These are phyloP conservation scores for Candida labiduridarum DNA, from an alignment of 1,139 yeast genomes.

Conservation along the genomic window DNA sequence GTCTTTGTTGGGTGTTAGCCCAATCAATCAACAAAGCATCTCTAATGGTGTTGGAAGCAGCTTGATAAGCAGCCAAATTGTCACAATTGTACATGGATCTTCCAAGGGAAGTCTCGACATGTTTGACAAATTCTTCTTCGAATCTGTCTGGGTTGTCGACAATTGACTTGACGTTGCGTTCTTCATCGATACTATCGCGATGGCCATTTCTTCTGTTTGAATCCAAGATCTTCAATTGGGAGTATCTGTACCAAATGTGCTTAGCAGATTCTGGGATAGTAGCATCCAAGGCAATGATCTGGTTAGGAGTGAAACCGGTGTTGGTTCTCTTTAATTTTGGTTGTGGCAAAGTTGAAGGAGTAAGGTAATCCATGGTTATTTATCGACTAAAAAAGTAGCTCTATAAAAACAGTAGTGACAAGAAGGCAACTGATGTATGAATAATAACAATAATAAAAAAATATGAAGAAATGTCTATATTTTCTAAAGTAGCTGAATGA, in stretches of 20 bases:
- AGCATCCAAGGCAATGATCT: conserved; percentile 80
- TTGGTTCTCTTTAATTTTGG: conserved; percentile 66
- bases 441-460: not conserved
- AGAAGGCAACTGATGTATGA: not conserved
- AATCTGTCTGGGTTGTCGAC: conserved; percentile 51
- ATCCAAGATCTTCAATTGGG: conserved; percentile 38
- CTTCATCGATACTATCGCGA: not conserved
- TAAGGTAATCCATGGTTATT: conserved; percentile 37
- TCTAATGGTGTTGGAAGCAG: conserved; percentile 76
- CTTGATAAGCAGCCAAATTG: conserved; percentile 89
- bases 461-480: too few relatives aligned
- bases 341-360: conserved; percentile 45
- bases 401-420: not conserved
- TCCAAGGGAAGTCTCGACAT: conserved; percentile 88
- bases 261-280: conserved; percentile 79
- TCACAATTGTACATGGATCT: conserved; percentile 92
- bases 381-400: not conserved
- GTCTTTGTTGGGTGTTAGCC: conserved; percentile 92
- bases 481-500: too few relatives aligned
- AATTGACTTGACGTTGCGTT: conserved; percentile 13
- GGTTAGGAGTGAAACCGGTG: conserved; percentile 91
- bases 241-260: conserved; percentile 71
- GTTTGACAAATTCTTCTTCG: conserved; percentile 72
- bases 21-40: conserved; percentile 84
- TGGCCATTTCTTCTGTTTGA: conserved; percentile 15